Evolutionary conservation across 805 yeast genomes (phyloP).

Genomic region (Vanderwaltozyma tropicalis): DNA sequence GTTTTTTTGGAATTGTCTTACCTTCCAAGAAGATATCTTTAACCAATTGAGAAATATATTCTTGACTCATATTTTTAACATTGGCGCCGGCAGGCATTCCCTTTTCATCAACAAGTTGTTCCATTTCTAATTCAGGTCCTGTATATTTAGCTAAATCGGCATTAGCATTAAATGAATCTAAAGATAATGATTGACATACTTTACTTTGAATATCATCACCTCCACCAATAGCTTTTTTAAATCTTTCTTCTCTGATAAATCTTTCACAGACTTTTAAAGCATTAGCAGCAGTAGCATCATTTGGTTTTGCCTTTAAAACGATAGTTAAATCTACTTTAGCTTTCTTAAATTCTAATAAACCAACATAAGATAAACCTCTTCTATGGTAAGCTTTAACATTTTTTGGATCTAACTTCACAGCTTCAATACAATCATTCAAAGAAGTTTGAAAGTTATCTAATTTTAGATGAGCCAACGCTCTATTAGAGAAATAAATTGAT

Average conservation of each 20-base stretch:
- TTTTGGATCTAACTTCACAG: slow-evolving; percentile 54
- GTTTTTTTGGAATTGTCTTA: slow-evolving; percentile 64
- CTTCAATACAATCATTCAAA: slow-evolving; percentile 61
- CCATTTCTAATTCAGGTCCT: slow-evolving; percentile 22
- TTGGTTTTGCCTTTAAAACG: slow-evolving; percentile 54
- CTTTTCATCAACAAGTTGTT: slow-evolving; percentile 21
- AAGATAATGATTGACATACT: slow-evolving; percentile 19
- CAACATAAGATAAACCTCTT: slow-evolving; percentile 72
- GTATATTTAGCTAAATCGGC: slow-evolving; percentile 22
- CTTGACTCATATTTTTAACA: slow-evolving; percentile 36
- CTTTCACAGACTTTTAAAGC: slow-evolving; percentile 53
- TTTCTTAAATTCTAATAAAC: slow-evolving; percentile 62
- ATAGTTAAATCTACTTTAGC: slow-evolving; percentile 60
- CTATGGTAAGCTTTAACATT: slow-evolving; percentile 79
- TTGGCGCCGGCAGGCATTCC: slow-evolving; percentile 19
- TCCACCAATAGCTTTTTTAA: slow-evolving; percentile 78
- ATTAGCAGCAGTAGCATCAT: slow-evolving; percentile 55
- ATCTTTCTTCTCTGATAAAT: slow-evolving; percentile 61
- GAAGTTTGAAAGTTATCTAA: slow-evolving; percentile 82
- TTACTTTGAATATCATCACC: slow-evolving; percentile 33
- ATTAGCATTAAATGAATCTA: slow-evolving; percentile 25
- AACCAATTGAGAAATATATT: slow-evolving; percentile 57
- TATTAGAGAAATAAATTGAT: slow-evolving; percentile 64
- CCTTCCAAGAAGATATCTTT: slow-evolving; percentile 59
- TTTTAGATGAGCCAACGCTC: slow-evolving; percentile 85